A percentile compares a stretch with the other conserved stretches of the same genome.
Conservation (phyloP, 73 alveolate species). For the Durusdinium trenchii region DNA sequence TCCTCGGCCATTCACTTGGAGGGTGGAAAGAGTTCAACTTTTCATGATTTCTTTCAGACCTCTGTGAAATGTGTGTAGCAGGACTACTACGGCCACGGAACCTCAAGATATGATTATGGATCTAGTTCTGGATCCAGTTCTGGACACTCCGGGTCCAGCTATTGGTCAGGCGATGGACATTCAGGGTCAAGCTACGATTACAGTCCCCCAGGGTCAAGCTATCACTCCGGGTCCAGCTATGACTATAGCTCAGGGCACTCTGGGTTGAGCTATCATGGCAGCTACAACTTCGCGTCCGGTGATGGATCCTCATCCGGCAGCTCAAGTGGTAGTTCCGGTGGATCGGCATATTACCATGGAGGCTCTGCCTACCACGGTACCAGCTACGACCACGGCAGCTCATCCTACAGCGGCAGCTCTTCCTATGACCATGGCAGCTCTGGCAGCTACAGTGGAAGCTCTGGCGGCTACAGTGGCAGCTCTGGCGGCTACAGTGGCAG, state of each 20-base stretch:
- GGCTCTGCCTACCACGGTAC: neutral
- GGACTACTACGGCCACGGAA: too few relatives aligned
- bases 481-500: too few relatives aligned
- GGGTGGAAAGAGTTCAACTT: too few relatives aligned
- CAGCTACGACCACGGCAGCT: neutral
- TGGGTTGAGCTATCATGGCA: neutral
- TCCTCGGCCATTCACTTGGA: too few relatives aligned
- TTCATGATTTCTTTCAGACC: too few relatives aligned
- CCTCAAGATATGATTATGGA: too few relatives aligned
- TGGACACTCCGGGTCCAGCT: too few relatives aligned
- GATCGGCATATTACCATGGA: neutral
- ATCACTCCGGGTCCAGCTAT: neutral
- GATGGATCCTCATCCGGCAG: slow-evolving; percentile 3
- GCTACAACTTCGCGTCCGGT: neutral
- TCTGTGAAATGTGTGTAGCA: too few relatives aligned
- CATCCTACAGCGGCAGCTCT: neutral
- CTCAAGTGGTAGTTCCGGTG: neutral
- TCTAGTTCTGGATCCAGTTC: too few relatives aligned
- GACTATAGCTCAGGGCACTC: too few relatives aligned
- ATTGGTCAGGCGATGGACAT: neutral
- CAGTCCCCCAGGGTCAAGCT: neutral
- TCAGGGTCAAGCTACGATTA: neutral
- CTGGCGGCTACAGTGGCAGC: too few relatives aligned
- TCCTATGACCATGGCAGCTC: neutral
- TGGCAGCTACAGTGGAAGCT: too few relatives aligned